phyloP scores from a whole-genome alignment of 2,329 filamentous ascomycete genomes.

The Leptographium flavum region DNA sequence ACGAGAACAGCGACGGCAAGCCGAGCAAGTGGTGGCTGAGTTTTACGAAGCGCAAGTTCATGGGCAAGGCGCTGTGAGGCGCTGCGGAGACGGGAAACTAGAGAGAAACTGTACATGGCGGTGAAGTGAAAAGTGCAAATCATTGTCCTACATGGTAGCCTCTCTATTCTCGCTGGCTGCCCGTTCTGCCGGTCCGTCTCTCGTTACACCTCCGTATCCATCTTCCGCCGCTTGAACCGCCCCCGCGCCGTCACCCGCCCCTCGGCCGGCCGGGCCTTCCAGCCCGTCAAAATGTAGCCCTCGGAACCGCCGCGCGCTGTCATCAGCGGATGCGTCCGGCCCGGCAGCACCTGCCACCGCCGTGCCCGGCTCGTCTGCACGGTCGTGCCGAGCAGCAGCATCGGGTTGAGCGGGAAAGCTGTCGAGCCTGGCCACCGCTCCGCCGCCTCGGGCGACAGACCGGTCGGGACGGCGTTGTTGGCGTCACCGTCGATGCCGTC shows the following conservation, averaged over 20 bases:
- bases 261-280: constrained; percentile 64
- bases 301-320: constrained; percentile 75
- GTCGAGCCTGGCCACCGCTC: constrained; percentile 44
- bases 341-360: constrained; percentile 82
- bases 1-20: constrained; percentile 56
- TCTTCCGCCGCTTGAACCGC: constrained; percentile 53
- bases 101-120: no score
- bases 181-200: neutral
- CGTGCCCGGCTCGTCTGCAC: constrained; percentile 70
- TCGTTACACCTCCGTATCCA: neutral
- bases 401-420: constrained; percentile 81
- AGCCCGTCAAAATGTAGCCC: constrained; percentile 78
- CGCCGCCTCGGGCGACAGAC: no score
- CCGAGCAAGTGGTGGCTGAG: constrained; percentile 91
- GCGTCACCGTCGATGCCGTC: constrained; percentile 27
- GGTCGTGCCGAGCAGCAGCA: constrained; percentile 61
- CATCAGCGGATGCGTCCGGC: constrained; percentile 89
- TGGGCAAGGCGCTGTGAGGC: constrained; percentile 74
- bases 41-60: constrained; percentile 98
- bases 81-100: neutral
- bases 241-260: constrained; percentile 74
- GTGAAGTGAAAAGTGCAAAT: no score
- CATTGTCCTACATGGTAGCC: no score
- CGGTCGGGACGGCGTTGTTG: constrained; percentile 27
- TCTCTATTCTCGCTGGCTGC: neutral